Percentiles rank a stretch among this genome's conserved stretches.
Evolutionary conservation across 306 rosid genomes (phyloP).

Genomic region (Senna siamea): DNA sequence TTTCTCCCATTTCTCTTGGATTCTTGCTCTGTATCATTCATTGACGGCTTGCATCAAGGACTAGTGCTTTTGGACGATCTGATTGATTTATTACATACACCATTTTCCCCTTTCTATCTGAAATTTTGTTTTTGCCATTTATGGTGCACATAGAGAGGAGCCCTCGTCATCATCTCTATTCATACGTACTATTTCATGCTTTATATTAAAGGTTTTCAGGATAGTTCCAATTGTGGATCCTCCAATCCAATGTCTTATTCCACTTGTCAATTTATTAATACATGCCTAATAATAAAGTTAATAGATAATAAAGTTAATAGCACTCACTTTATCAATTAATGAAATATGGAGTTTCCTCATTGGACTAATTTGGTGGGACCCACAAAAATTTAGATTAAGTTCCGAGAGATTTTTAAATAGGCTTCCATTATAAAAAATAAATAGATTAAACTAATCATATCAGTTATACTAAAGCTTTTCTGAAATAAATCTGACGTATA

Average conservation of each 20-base stretch:
- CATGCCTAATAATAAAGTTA: conserved; percentile 22
- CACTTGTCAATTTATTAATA: conserved; percentile 41
- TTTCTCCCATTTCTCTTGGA: conserved; percentile 44
- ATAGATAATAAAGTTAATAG: conserved; percentile 17
- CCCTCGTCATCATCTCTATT: neutral
- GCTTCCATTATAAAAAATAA: neutral
- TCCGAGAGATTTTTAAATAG: neutral
- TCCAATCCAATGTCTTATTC: conserved; percentile 42
- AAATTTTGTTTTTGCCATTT: conserved; percentile 7
- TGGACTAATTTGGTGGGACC: conserved; percentile 46
- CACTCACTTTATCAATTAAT: conserved; percentile 26
- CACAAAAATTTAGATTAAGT: conserved; percentile 40
- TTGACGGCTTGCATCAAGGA: conserved; percentile 28
- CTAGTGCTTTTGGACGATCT: conserved; percentile 28
- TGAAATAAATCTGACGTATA: too few species aligned
- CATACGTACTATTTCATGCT: conserved; percentile 13
- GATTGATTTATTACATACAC: conserved; percentile 27
- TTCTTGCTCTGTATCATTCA: conserved; percentile 43
- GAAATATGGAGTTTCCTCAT: conserved; percentile 37
- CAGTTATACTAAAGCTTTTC: too few species aligned
- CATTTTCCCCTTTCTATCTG: neutral
- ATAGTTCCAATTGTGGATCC: conserved; percentile 47
- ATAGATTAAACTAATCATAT: too few species aligned
- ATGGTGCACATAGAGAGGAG: conserved; percentile 9
- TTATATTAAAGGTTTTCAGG: conserved; percentile 34